Evolutionary conservation across 225 moss, liverwort and hornwort genomes (phyloP).

Genomic region (Neckera pumila): DNA sequence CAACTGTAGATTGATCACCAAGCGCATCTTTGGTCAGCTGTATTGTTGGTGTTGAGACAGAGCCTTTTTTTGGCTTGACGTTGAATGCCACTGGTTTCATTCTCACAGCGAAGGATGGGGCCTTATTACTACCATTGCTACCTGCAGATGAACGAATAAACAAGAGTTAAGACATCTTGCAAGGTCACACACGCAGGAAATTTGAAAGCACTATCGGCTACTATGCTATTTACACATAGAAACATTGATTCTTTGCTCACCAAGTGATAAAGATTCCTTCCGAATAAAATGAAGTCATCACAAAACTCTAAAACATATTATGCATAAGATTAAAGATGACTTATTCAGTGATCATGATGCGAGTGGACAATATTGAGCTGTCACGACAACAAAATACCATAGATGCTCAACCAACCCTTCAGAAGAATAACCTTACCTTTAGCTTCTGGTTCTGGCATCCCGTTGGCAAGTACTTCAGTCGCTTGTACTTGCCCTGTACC

Average conservation of each 20-base stretch:
- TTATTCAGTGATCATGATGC: not conserved
- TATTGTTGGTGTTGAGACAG: not conserved
- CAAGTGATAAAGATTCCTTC: not conserved
- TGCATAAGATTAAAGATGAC: not conserved
- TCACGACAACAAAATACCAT: not conserved
- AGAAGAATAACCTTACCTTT: conserved; percentile 14
- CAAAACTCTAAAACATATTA: not conserved
- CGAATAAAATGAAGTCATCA: not conserved
- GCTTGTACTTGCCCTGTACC: conserved; percentile 12
- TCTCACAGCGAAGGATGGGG: conserved; percentile 33
- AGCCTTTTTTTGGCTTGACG: conserved; percentile 23
- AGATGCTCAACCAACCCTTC: not conserved
- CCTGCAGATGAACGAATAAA: conserved; percentile 6
- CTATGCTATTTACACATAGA: not conserved
- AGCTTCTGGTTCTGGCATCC: conserved; percentile 9
- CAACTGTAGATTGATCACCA: not conserved
- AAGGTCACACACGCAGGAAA: not conserved
- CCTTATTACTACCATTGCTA: not conserved
- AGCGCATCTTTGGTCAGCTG: not conserved
- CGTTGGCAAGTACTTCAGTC: conserved; percentile 12
- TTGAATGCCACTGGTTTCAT: conserved; percentile 37
- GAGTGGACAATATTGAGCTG: not conserved
- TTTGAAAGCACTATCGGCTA: not conserved
- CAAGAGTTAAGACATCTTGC: not conserved
- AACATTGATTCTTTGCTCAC: not conserved